These are phyloP conservation scores for Linnemannia exigua DNA, from an alignment of 192 early-diverging fungal species.

Conservation along the genomic window DNA sequence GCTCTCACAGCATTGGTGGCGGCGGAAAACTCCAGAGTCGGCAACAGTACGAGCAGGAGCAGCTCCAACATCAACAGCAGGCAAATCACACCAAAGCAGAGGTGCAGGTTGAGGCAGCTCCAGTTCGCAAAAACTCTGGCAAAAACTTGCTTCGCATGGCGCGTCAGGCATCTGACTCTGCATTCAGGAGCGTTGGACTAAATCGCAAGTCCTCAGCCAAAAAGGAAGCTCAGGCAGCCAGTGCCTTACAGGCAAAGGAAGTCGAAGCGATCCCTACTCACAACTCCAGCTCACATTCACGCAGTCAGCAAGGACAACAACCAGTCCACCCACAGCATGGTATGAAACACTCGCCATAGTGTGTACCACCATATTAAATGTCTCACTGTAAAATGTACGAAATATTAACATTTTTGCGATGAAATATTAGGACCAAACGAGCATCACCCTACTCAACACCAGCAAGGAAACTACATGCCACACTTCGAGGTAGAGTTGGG, in stretches of 20 bases:
- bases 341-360: too few species aligned
- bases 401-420: neutral
- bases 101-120: neutral
- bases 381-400: neutral
- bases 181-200: constrained; percentile 35
- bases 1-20: constrained; percentile 9
- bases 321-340: neutral
- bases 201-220: constrained; percentile 33
- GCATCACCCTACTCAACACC: neutral
- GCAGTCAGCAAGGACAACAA: neutral
- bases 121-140: constrained; percentile 33
- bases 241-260: neutral
- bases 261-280: neutral
- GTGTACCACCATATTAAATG: neutral
- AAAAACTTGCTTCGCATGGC: constrained; percentile 35
- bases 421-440: neutral
- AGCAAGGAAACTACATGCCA: neutral
- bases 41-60: constrained; percentile 18
- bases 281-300: neutral
- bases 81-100: neutral
- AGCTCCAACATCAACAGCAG: constrained; percentile 1
- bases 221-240: neutral
- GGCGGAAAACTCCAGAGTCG: neutral
- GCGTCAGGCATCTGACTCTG: constrained; percentile 46
- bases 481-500: constrained; percentile 25